Percentiles rank a stretch among this genome's conserved stretches.
These are phyloP conservation scores for Coelastrella sp. DNA, from an alignment of 139 green algal genomes.

Conservation along the genomic window DNA sequence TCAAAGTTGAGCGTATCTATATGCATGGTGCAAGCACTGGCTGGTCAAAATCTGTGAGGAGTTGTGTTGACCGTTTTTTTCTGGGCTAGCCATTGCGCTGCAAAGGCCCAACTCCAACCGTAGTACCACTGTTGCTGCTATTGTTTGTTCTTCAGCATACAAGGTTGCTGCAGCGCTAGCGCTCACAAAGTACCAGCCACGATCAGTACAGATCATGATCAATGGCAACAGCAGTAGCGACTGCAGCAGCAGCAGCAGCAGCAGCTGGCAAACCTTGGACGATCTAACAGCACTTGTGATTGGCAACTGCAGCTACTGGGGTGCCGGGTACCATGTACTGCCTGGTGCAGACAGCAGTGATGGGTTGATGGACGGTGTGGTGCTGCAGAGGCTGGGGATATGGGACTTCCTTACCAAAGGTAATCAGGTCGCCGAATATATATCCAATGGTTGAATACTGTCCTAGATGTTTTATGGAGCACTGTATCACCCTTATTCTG, in stretches of 20 bases:
- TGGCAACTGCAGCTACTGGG: neutral
- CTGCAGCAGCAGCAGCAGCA: constrained; percentile 20
- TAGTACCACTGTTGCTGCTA: neutral
- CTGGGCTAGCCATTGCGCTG: too few species aligned
- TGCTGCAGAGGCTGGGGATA: constrained; percentile 14
- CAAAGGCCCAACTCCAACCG: too few species aligned
- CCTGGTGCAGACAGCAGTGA: neutral
- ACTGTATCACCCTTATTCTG: too few species aligned
- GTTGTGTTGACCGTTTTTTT: too few species aligned
- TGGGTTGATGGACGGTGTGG: constrained; percentile 13
- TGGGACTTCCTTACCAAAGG: neutral
- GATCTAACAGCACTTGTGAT: constrained; percentile 3
- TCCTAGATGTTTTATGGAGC: too few species aligned
- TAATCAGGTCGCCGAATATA: neutral
- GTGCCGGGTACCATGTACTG: neutral
- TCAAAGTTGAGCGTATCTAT: too few species aligned
- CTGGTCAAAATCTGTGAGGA: too few species aligned
- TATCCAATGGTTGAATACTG: too few species aligned
- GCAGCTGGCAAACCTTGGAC: constrained; percentile 11
- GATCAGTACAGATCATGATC: neutral
- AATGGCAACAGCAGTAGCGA: neutral
- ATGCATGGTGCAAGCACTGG: too few species aligned
- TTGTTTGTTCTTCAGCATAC: constrained; percentile 12
- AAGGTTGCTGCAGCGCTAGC: neutral
- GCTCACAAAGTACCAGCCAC: neutral